Base-by-base conservation (phyloP, 2,329 filamentous ascomycete genomes). In the Fusarium oligoseptatum region DNA sequence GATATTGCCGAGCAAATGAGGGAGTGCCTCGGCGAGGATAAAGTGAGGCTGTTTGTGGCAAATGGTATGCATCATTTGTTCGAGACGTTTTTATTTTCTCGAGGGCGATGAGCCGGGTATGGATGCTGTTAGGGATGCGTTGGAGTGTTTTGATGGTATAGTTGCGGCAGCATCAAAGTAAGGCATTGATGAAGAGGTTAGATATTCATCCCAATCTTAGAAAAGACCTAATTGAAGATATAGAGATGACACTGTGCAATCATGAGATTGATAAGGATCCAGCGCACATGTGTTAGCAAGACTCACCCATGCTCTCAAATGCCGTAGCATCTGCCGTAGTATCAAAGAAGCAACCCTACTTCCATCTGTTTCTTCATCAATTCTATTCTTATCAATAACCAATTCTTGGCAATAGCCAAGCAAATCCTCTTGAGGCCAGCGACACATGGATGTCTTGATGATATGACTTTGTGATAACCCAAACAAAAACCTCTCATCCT, bases 91-190 rank as follows among this genome's bases (percentile, higher is more conserved):
- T 7, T 76, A 64, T 50, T 83, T 77, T 22, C 68, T 82, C 2
- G 81, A 83, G 37, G 81, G 82, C 20, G 68, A 78, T 1, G 66
- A 52, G 29, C 70, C 77, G 0, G 76, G 77, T 3, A 82, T 82
- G 79, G 72, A 73, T 17, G 66, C 68, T 7, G 80, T 82, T 6
- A 75, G 76, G 29, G 48, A 73, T 29, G 78, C 78, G 0, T 66
- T 81, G 22, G 61, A 61, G 4, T 74, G 74, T 27, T 41, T 82
- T 2, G 79, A 80, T 36, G 71, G 66, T 17, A 70, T 78, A 48
- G 69, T 79, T 11, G 27, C 36, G 4, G 12, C 29, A 29, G 14
- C 22, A 12, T 34, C 27, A 20, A 12, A 27, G 14, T 37, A n/a
- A 37, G 8, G 22, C 43, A 22, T 2, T 6, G 15, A 4, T 17